Conservation (phyloP, 169 alveolate genomes). For the Cyclospora cayetanensis region DNA sequence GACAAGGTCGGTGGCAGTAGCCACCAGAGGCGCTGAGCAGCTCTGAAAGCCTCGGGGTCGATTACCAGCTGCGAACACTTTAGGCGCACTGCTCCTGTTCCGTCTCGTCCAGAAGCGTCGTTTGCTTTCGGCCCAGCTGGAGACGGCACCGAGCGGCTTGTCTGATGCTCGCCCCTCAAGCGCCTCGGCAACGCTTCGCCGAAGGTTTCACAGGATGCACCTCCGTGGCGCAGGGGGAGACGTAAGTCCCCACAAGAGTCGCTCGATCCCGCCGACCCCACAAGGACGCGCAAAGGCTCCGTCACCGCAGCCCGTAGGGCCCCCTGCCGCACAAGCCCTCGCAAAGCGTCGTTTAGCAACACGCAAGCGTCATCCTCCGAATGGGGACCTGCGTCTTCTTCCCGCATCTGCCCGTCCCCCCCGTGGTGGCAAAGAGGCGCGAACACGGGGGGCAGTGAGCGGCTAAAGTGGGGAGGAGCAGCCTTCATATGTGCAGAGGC, state of each 20-base stretch:
- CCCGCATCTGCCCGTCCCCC: not conserved
- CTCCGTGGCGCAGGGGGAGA: constrained; percentile 2
- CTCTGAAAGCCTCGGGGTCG: not conserved
- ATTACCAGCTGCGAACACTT: constrained; percentile 28
- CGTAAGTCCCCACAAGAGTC: not conserved
- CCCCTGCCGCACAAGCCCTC: not conserved
- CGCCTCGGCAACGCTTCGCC: no score
- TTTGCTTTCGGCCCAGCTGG: no score
- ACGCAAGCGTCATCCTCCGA: not conserved
- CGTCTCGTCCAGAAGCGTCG: no score
- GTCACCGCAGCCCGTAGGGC: constrained; percentile 11
- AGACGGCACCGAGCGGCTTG: no score
- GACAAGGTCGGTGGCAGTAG: not conserved
- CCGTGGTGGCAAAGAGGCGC: constrained; percentile 1
- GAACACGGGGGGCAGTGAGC: constrained; percentile 1
- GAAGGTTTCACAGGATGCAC: no score
- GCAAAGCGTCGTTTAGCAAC: not conserved
- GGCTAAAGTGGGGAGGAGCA: constrained; percentile 16
- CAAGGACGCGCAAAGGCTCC: not conserved
- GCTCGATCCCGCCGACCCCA: not conserved
- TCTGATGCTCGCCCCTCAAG: no score
- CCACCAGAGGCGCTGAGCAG: constrained; percentile 63
- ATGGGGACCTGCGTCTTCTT: not conserved
- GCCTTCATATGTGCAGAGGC: not conserved
- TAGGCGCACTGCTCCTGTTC: no score